Percentiles rank a stretch among this genome's conserved stretches.
phyloP scores from a whole-genome alignment of 1,284 basidiomycete species.

The Inonotus obliquus region DNA sequence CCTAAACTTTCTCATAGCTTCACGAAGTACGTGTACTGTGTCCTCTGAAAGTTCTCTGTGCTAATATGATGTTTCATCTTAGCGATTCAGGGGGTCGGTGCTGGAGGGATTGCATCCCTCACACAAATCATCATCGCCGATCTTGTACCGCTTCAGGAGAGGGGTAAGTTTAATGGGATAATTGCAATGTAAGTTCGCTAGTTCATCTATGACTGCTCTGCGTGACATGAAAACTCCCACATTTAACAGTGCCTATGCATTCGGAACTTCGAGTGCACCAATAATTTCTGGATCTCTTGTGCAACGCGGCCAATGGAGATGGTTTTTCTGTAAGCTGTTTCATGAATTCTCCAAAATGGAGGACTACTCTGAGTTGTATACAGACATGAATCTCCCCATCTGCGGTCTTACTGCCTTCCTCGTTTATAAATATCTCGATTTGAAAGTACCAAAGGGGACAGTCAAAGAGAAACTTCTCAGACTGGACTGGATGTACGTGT shows the following conservation, averaged over 20 bases:
- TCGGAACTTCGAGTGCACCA: constrained; percentile 30
- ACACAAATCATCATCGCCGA: constrained; percentile 32
- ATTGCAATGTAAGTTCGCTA: constrained; percentile 25
- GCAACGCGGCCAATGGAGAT: constrained; percentile 25
- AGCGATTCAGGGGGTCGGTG: constrained; percentile 32
- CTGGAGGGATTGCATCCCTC: constrained; percentile 30
- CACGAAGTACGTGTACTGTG: constrained; percentile 24
- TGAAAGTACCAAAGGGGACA: constrained; percentile 26
- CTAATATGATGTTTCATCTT: neutral
- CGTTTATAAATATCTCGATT: constrained; percentile 23
- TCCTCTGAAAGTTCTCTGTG: neutral
- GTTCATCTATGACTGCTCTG: too few relatives aligned
- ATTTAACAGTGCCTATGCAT: constrained; percentile 22
- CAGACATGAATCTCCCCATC: too few relatives aligned
- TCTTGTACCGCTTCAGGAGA: constrained; percentile 36
- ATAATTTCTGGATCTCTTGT: constrained; percentile 31
- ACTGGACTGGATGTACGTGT: constrained; percentile 27
- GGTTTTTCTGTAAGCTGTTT: constrained; percentile 29
- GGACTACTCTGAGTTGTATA: too few relatives aligned
- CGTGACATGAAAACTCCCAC: too few relatives aligned
- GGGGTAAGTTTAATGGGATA: constrained; percentile 35
- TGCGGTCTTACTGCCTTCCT: too few relatives aligned
- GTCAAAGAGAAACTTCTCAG: constrained; percentile 22
- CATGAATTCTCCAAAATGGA: too few relatives aligned
- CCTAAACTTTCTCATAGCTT: constrained; percentile 41